Evolutionary conservation across 345 rosid species (phyloP), one percentile per base, ranked within the genome.

Genomic region (Rhodamnia rubescens): DNA sequence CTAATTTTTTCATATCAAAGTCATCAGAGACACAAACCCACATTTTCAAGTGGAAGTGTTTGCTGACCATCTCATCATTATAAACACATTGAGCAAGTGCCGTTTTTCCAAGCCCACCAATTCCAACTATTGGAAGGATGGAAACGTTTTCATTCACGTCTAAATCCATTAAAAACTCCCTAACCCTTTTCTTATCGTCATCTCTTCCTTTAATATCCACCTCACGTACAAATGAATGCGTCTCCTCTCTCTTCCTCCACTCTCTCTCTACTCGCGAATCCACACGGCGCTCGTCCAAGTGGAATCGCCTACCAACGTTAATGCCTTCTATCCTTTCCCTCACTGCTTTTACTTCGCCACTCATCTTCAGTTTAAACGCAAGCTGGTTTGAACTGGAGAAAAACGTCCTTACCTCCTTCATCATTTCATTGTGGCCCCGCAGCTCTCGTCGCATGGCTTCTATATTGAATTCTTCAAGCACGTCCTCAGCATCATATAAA

Each of bases 31-130:
- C 69, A 56, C 69, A 82, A 7, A 84, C 81, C 90, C 89, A 84
- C 26, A 81, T 54, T 13, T n/a, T 81, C 11, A 24, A 36, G 3
- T 61, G 55, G 82, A 86, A 88, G 10, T 22, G 49, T 7, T 47
- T 47, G 7, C 9, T 47, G 9, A 47, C 9, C 49, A 47, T 14
- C 24, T 57, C 86, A 58, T 85, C 82, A 7, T 84, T 82, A 24
- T 29, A 88, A 1, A 64, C 80, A 14, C 69, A 24, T 36, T 83
- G 83, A 15, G 88, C 88, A 47, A 88, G 54, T 7, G 87, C 61
- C 0, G 90, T 86, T 53, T 88, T 88, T 18, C 90, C 90, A 2
- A 88, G 16, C 5, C 89, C 90, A 1, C 85, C 90, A 29, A 86
- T 80, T 2, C 88, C 90, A 26, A 86, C 88, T 10, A 88, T 74